Percentiles rank a stretch among this genome's conserved stretches.
These are phyloP conservation scores for Chlorella variabilis DNA, from an alignment of 163 green algal genomes.

Conservation along the genomic window DNA sequence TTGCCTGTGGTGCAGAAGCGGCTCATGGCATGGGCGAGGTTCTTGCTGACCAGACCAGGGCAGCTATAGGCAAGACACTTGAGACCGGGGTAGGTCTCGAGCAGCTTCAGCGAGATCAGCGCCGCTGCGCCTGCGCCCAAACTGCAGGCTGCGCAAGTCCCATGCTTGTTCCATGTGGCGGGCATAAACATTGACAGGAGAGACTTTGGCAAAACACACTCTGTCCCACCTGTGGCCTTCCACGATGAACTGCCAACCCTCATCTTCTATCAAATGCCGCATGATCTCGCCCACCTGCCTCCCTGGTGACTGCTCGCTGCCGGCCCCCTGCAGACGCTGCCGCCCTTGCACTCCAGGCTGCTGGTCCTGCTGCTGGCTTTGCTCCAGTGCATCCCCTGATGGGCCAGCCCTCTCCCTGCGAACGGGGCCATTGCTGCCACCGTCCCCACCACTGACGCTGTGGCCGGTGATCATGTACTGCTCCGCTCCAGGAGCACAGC, in stretches of 20 bases:
- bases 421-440: not conserved
- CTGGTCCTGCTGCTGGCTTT: not conserved
- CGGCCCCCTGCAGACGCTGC: not conserved
- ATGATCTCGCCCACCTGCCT: slow-evolving; percentile 29
- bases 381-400: not conserved
- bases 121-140: slow-evolving; percentile 64
- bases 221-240: slow-evolving; percentile 54
- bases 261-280: slow-evolving; percentile 32
- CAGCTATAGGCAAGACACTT: slow-evolving; percentile 50
- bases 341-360: not conserved
- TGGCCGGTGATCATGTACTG: not conserved
- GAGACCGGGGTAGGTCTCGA: slow-evolving; percentile 43
- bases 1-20: slow-evolving; percentile 51
- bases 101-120: slow-evolving; percentile 64
- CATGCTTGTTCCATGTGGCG: too few species aligned
- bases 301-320: not conserved
- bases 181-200: too few species aligned
- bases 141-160: slow-evolving; percentile 3
- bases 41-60: slow-evolving; percentile 51
- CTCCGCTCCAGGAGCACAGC: not conserved
- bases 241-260: slow-evolving; percentile 62
- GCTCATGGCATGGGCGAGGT: slow-evolving; percentile 47
- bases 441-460: not conserved
- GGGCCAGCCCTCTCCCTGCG: too few species aligned
- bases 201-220: too few species aligned